These are phyloP conservation scores for Fusarium subglutinans DNA, from an alignment of 2,329 filamentous ascomycete genomes.

Conservation along the genomic window DNA sequence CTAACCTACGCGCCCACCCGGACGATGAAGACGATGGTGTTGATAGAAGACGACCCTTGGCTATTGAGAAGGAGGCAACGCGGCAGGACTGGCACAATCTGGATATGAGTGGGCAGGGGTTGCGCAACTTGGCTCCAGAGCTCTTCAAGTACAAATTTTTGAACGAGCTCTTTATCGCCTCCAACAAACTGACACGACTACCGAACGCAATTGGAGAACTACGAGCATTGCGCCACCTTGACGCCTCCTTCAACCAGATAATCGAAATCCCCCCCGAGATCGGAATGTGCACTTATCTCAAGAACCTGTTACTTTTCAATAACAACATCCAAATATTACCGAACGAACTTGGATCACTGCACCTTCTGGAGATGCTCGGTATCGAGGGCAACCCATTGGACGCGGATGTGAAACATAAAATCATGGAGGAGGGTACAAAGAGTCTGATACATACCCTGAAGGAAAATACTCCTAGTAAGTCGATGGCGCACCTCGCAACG, in stretches of 20 bases:
- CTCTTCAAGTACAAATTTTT: slow-evolving; percentile 91
- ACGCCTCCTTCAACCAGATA: slow-evolving; percentile 89
- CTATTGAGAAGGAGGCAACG: slow-evolving; percentile 71
- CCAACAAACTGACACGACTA: slow-evolving; percentile 86
- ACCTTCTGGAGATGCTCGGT: slow-evolving; percentile 87
- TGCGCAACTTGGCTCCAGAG: slow-evolving; percentile 80
- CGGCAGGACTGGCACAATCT: slow-evolving; percentile 91
- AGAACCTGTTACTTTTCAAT: slow-evolving; percentile 86
- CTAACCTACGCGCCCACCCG: slow-evolving; percentile 58
- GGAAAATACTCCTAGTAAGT: slow-evolving; percentile 85
- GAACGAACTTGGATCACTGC: slow-evolving; percentile 86
- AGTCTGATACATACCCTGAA: slow-evolving; percentile 84
- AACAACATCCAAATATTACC: slow-evolving; percentile 87
- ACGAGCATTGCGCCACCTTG: slow-evolving; percentile 82
- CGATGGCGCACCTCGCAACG: not conserved
- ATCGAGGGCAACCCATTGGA: slow-evolving; percentile 92
- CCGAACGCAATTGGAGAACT: slow-evolving; percentile 84
- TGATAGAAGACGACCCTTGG: slow-evolving; percentile 69
- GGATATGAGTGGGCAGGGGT: slow-evolving; percentile 94
- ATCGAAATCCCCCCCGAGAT: slow-evolving; percentile 86
- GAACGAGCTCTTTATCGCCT: slow-evolving; percentile 90
- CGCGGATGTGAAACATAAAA: slow-evolving; percentile 77
- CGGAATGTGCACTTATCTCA: slow-evolving; percentile 95
- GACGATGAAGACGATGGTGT: slow-evolving; percentile 63
- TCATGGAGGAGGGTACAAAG: slow-evolving; percentile 88